Conservation (phyloP, 2,329 filamentous ascomycete species). For the Penicillium corylophilum region DNA sequence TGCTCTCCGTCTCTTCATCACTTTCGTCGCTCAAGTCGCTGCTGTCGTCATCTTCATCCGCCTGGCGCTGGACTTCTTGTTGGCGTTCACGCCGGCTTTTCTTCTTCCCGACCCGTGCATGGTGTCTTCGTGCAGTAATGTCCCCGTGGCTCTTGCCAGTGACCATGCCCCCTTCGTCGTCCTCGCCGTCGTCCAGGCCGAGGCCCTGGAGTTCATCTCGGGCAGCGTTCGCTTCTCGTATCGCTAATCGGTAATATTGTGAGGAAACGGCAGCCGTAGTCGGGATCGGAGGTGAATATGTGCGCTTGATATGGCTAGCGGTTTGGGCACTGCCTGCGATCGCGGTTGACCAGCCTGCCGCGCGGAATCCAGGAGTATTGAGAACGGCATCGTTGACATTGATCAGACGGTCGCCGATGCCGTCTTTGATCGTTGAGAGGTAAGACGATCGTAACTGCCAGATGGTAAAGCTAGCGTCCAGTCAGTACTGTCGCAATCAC, state of each 20-base stretch:
- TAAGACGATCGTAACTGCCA: constrained; percentile 67
- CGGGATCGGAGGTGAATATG: constrained; percentile 66
- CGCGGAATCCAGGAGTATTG: constrained; percentile 64
- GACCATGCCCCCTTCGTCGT: constrained; percentile 64
- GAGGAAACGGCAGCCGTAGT: constrained; percentile 57
- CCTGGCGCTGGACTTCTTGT: constrained; percentile 53
- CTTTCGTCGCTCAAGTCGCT: constrained; percentile 66
- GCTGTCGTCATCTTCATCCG: constrained; percentile 63
- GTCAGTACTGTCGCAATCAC: constrained; percentile 11
- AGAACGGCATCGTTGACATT: constrained; percentile 62
- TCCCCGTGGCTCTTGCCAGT: constrained; percentile 59
- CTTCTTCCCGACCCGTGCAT: constrained; percentile 31
- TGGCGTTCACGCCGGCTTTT: constrained; percentile 38
- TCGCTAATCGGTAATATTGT: constrained; percentile 60
- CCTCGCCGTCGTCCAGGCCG: constrained; percentile 53
- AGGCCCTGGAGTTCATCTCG: constrained; percentile 28
- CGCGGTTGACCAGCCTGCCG: constrained; percentile 58
- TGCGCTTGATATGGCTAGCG: constrained; percentile 60
- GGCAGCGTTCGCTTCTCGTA: constrained; percentile 31
- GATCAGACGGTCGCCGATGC: constrained; percentile 65
- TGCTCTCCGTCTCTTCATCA: constrained; percentile 58
- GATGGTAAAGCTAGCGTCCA: constrained; percentile 56
- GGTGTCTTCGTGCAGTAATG: constrained; percentile 51
- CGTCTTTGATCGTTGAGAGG: constrained; percentile 63
- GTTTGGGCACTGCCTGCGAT: constrained; percentile 32